These are phyloP conservation scores for Hymenoscyphus albidus DNA, from an alignment of 2,329 filamentous ascomycete genomes.

Conservation along the genomic window DNA sequence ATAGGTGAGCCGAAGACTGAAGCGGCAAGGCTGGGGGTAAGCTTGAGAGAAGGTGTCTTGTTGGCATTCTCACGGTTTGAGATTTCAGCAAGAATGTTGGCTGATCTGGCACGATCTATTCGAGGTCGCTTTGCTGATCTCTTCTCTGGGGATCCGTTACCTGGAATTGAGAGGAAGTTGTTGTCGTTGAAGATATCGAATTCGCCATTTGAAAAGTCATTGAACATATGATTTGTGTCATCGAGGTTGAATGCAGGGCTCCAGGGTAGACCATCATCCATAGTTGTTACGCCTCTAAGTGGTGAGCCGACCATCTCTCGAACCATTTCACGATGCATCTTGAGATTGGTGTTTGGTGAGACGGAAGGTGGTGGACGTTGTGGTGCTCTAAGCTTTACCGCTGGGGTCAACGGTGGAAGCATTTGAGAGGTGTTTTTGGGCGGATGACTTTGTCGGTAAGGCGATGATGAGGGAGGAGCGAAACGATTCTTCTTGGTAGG, in stretches of 20 bases:
- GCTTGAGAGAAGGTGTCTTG: constrained; percentile 49
- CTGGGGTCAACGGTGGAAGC: constrained; percentile 76
- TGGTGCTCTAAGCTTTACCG: constrained; percentile 72
- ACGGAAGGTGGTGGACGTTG: constrained; percentile 63
- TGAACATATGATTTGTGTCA: constrained; percentile 51
- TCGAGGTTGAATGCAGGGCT: constrained; percentile 66
- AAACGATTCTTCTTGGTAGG: constrained; percentile 62
- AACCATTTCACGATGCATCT: constrained; percentile 81
- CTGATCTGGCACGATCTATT: constrained; percentile 60
- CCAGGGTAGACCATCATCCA: constrained; percentile 53
- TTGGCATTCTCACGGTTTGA: constrained; percentile 46
- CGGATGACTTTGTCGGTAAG: constrained; percentile 46
- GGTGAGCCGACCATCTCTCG: constrained; percentile 78
- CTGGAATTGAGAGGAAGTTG: constrained; percentile 44
- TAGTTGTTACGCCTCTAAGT: constrained; percentile 49
- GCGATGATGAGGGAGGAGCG: constrained; percentile 61
- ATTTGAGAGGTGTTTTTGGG: constrained; percentile 53
- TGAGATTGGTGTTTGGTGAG: constrained; percentile 89
- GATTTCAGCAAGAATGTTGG: constrained; percentile 58
- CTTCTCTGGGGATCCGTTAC: constrained; percentile 64
- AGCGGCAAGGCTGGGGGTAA: constrained; percentile 38
- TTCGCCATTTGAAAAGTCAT: constrained; percentile 44
- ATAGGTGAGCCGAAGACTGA: constrained; percentile 50
- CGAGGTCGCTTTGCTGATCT: constrained; percentile 55
- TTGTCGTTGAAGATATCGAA: constrained; percentile 60